Evolutionary conservation across 164 flowering plant species (phyloP).

Genomic region (Sedum album): DNA sequence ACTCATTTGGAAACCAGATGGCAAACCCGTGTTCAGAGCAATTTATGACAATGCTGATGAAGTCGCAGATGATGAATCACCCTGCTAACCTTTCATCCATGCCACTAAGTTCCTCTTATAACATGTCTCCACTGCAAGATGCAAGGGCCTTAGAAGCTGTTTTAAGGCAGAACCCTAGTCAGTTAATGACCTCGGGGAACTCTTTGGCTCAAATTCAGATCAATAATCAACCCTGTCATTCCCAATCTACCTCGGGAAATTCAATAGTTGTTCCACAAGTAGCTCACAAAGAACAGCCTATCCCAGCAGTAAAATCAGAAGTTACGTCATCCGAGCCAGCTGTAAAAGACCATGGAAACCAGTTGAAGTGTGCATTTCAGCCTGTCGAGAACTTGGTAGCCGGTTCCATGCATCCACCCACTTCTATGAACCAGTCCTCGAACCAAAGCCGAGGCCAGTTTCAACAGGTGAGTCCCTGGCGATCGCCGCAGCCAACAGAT

Average conservation of each 20-base stretch:
- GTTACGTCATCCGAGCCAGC: not conserved
- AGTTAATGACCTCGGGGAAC: too few species aligned
- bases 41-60: conserved; percentile 49
- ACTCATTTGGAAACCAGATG: conserved; percentile 26
- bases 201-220: too few species aligned
- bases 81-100: conserved; percentile 24
- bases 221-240: conserved; percentile 15
- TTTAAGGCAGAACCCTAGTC: conserved; percentile 25
- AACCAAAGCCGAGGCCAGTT: conserved; percentile 19
- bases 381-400: not conserved
- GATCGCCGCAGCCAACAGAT: conserved; percentile 30
- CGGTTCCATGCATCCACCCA: not conserved
- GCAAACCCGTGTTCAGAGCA: conserved; percentile 57
- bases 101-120: conserved; percentile 22
- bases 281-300: conserved; percentile 15
- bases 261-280: conserved; percentile 16
- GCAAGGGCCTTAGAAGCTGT: conserved; percentile 26
- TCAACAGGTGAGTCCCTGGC: conserved; percentile 28
- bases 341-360: not conserved
- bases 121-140: conserved; percentile 25
- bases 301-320: conserved; percentile 17
- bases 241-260: conserved; percentile 16
- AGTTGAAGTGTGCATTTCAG: not conserved
- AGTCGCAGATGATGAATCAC: conserved; percentile 35
- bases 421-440: conserved; percentile 13